Conservation (phyloP, 2,329 filamentous ascomycete genomes). For the Harringtonia aguacate region DNA sequence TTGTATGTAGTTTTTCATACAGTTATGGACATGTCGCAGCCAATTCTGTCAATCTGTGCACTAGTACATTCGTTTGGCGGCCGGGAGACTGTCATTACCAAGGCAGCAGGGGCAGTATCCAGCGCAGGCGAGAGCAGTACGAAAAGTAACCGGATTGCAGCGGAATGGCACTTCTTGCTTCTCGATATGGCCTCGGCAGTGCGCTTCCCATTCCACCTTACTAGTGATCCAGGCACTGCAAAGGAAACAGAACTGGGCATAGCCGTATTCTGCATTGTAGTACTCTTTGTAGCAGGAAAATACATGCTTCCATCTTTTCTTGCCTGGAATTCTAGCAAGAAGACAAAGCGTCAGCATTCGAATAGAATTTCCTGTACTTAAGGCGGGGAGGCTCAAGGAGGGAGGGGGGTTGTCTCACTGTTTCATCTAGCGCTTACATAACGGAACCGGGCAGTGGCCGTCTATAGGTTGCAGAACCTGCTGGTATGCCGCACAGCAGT, state of each 20-base stretch:
- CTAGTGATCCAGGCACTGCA: slow-evolving; percentile 1
- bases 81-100: neutral
- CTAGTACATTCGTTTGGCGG: neutral
- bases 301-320: slow-evolving; percentile 1
- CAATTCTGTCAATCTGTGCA: neutral
- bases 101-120: neutral
- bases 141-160: neutral
- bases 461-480: neutral
- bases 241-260: slow-evolving; percentile 4
- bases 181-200: neutral
- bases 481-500: neutral
- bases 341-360: neutral
- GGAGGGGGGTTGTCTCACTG: neutral
- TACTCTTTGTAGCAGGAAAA: neutral
- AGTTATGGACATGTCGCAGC: neutral
- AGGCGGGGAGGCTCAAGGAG: neutral
- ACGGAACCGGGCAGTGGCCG: neutral
- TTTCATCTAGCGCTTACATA: neutral
- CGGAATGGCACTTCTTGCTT: neutral
- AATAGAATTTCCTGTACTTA: neutral
- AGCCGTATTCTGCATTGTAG: neutral
- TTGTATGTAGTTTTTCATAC: neutral
- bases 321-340: neutral
- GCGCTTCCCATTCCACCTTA: neutral
- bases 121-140: neutral